phyloP scores from a whole-genome alignment of 495 filamentous ascomycete species.

The Penicillium maclennaniae region DNA sequence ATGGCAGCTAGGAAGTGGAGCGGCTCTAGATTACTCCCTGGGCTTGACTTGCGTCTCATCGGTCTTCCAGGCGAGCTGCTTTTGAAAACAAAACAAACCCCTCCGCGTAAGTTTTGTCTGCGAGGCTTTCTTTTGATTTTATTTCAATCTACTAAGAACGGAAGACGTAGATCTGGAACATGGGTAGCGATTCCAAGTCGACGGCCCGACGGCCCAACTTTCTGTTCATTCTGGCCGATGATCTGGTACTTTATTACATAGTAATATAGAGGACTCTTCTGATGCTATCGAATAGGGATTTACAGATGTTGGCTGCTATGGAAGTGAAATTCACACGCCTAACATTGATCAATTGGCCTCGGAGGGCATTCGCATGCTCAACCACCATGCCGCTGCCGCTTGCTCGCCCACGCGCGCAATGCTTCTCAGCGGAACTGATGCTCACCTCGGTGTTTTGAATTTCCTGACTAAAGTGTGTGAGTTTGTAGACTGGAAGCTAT shows the following conservation, averaged over 20 bases:
- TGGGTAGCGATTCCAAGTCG: not conserved
- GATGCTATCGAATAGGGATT: constrained; percentile 16
- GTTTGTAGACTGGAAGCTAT: too few relatives aligned
- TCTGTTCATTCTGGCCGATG: constrained; percentile 37
- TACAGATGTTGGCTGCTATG: constrained; percentile 30
- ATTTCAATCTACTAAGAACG: not conserved
- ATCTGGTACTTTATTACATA: constrained; percentile 7
- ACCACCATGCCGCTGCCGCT: constrained; percentile 32
- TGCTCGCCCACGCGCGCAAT: constrained; percentile 38
- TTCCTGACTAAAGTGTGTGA: too few relatives aligned
- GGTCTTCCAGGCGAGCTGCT: too few relatives aligned
- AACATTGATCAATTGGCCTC: constrained; percentile 29
- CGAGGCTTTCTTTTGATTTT: not conserved
- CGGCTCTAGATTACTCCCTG: too few relatives aligned
- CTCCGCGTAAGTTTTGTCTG: too few relatives aligned
- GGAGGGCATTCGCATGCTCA: constrained; percentile 29
- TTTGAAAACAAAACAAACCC: too few relatives aligned
- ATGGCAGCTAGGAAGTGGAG: too few relatives aligned
- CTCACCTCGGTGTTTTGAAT: constrained; percentile 37
- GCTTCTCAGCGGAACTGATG: constrained; percentile 52
- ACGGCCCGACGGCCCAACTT: constrained; percentile 28
- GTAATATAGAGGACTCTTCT: not conserved
- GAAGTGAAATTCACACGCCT: constrained; percentile 32
- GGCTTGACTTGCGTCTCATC: too few relatives aligned
- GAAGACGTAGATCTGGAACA: not conserved